Evolutionary conservation across 1,139 yeast genomes (phyloP).

Genomic region (Blastobotrys illinoisensis): DNA sequence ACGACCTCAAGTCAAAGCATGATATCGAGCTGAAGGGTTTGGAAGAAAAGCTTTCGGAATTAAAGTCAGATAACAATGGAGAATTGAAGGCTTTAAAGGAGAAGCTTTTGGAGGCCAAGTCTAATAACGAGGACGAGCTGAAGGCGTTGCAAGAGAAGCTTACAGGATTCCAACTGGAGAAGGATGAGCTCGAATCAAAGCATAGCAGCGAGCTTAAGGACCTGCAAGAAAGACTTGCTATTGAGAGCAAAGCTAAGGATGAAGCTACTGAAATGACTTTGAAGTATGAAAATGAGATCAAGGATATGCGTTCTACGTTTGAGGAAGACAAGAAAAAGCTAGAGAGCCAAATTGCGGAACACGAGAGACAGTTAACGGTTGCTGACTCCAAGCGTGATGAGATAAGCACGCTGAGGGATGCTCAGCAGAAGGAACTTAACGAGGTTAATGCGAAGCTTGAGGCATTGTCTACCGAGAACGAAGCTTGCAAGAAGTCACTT

Average conservation of each 20-base stretch:
- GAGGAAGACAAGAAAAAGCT: conserved; percentile 7
- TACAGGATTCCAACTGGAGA: neutral
- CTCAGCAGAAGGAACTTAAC: neutral
- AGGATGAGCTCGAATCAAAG: conserved; percentile 5
- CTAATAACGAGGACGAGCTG: neutral
- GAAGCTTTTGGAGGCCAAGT: neutral
- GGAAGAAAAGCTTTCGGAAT: neutral
- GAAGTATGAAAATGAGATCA: conserved; percentile 4
- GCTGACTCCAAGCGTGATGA: neutral
- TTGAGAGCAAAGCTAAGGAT: conserved; percentile 5
- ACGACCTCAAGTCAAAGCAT: conserved; percentile 48
- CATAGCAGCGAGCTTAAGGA: conserved; percentile 11
- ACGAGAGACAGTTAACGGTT: neutral
- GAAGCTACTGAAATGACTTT: neutral
- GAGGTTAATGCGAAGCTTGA: conserved; percentile 2
- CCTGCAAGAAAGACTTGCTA: conserved; percentile 7
- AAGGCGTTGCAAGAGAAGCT: neutral
- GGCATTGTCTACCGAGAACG: conserved; percentile 2
- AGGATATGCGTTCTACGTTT: conserved; percentile 7
- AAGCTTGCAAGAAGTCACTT: conserved; percentile 1
- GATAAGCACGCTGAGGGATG: conserved; percentile 1
- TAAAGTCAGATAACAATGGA: neutral
- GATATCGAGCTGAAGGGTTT: conserved; percentile 16
- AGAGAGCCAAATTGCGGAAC: conserved; percentile 8
- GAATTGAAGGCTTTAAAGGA: neutral